phyloP scores from a whole-genome alignment of 257 asterid species.

The Gentiana macrophylla region DNA sequence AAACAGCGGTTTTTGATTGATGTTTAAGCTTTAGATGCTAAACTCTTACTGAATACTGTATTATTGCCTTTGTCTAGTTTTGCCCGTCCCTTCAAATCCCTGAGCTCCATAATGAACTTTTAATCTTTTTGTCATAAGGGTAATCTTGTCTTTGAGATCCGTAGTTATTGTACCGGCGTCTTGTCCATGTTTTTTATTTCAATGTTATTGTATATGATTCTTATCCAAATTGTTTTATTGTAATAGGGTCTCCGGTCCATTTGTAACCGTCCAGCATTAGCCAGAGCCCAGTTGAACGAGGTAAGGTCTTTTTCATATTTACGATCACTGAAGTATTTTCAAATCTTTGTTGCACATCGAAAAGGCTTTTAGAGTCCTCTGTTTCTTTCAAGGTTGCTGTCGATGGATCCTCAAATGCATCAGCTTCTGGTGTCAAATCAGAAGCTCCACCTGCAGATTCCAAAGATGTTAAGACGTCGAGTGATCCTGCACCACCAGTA shows the following conservation, averaged over 20 bases:
- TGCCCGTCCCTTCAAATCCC: too few species aligned
- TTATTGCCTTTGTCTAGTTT: too few species aligned
- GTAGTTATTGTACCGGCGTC: too few species aligned
- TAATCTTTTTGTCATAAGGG: too few species aligned
- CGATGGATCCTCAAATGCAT: constrained; percentile 42
- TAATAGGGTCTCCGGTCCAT: constrained; percentile 43
- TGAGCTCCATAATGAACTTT: too few species aligned
- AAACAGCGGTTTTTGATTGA: too few species aligned
- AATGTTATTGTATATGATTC: too few species aligned
- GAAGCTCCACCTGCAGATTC: constrained; percentile 9
- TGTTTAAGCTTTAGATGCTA: too few species aligned
- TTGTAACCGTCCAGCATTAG: constrained; percentile 36
- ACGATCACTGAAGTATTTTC: constrained; percentile 21
- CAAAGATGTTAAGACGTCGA: constrained; percentile 25
- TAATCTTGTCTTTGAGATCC: too few species aligned
- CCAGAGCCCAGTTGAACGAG: constrained; percentile 51
- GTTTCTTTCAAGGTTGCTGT: constrained; percentile 44
- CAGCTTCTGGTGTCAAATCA: constrained; percentile 24
- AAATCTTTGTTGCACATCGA: constrained; percentile 18
- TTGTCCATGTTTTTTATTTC: too few species aligned
- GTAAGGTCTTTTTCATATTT: constrained; percentile 29
- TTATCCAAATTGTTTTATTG: neutral
- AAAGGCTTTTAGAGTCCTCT: constrained; percentile 22
- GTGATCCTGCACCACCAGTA: constrained; percentile 28
- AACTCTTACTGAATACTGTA: too few species aligned